Conservation (phyloP, 1,139 yeast genomes). For the Saccharomyces hybrid region DNA sequence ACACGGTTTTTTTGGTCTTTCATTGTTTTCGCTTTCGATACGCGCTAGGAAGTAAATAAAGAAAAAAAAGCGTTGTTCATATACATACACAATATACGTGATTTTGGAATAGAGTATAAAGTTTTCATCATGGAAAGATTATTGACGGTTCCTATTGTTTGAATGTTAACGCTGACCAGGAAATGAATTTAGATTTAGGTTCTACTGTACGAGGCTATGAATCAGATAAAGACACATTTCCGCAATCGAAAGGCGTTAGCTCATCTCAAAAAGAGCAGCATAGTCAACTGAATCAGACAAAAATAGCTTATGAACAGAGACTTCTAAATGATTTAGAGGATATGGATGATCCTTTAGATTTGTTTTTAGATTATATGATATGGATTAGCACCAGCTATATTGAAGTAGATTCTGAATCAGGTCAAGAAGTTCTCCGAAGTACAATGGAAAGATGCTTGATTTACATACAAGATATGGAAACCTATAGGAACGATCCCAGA, state of each 20-base stretch:
- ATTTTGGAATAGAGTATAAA: not conserved
- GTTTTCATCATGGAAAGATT: not conserved
- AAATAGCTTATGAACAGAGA: constrained; percentile 36
- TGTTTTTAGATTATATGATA: constrained; percentile 58
- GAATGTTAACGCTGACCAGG: not conserved
- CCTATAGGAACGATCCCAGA: constrained; percentile 75
- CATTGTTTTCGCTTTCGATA: not conserved
- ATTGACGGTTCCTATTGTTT: not conserved
- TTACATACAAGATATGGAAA: constrained; percentile 53
- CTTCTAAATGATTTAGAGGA: constrained; percentile 44
- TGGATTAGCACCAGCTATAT: constrained; percentile 70
- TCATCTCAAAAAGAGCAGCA: not conserved
- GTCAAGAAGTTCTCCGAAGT: constrained; percentile 54
- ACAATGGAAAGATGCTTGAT: constrained; percentile 69
- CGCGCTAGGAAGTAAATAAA: not conserved
- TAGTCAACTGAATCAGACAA: not conserved
- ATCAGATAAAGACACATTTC: not conserved
- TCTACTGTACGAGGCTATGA: not conserved
- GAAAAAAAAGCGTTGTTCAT: not conserved
- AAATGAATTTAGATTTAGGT: not conserved
- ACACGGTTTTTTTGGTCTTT: not conserved
- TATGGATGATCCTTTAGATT: constrained; percentile 75
- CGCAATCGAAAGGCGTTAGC: not conserved
- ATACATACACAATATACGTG: not conserved
- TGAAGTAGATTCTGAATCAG: constrained; percentile 60